Evolutionary conservation across 208 protist genomes (phyloP).

Genomic region (Leishmania tarentolae): DNA sequence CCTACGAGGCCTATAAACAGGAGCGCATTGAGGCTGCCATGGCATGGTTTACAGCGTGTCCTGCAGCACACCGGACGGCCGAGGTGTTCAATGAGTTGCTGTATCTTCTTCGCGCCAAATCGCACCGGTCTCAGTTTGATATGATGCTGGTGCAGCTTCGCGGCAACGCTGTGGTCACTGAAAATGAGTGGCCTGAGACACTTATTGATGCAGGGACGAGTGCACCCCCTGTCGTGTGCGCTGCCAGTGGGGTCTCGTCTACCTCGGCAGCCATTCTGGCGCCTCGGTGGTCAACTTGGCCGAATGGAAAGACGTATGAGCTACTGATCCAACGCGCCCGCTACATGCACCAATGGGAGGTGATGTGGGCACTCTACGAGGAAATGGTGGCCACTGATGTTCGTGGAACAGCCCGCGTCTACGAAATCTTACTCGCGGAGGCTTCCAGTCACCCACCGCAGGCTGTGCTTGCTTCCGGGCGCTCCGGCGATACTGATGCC

Average conservation of each 20-base stretch:
- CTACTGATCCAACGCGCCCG: conserved; percentile 58
- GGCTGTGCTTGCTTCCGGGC: background rate
- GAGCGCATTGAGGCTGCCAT: conserved; percentile 45
- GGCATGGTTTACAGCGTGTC: conserved; percentile 66
- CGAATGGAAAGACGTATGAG: conserved; percentile 80
- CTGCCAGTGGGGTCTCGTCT: background rate
- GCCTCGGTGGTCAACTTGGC: conserved; percentile 47
- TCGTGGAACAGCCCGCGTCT: conserved; percentile 56
- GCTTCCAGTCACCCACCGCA: conserved; percentile 47
- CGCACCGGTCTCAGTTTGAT: conserved; percentile 54
- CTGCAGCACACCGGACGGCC: conserved; percentile 36
- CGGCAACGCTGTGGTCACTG: conserved; percentile 41
- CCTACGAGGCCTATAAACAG: conserved; percentile 71
- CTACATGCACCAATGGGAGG: conserved; percentile 68
- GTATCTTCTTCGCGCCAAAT: conserved; percentile 58
- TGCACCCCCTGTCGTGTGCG: background rate
- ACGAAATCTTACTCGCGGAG: conserved; percentile 59
- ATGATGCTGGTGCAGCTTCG: conserved; percentile 54
- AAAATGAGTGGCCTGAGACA: conserved; percentile 5
- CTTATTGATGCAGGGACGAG: background rate
- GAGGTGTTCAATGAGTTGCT: conserved; percentile 83
- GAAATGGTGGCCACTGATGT: conserved; percentile 52
- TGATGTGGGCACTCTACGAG: conserved; percentile 72
- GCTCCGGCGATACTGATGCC: background rate
- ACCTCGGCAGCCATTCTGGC: conserved; percentile 21